phyloP scores from a whole-genome alignment of 768 basidiomycete species.

The Kwoniella europaea region DNA sequence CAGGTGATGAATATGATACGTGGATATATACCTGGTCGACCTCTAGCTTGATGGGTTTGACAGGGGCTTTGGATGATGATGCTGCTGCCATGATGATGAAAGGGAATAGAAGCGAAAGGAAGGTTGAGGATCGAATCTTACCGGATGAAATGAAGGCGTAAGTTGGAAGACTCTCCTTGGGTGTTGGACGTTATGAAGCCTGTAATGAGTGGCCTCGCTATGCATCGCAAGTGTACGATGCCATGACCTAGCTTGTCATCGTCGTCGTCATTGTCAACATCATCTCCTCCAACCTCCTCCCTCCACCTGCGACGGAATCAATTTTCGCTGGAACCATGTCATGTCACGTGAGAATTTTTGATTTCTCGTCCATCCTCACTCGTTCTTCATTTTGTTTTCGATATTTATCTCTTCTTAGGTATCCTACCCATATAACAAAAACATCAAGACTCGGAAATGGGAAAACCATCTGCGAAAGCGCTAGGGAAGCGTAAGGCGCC shows the following conservation, averaged over 20 bases:
- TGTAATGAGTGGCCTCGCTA: neutral
- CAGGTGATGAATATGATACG: conserved; percentile 27
- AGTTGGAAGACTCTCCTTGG: neutral
- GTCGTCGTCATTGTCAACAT: no score
- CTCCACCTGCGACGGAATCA: conserved; percentile 14
- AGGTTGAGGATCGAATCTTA: neutral
- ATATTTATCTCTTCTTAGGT: neutral
- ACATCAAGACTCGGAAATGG: conserved; percentile 24
- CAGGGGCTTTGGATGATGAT: conserved; percentile 17
- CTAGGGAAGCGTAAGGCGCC: conserved; percentile 46
- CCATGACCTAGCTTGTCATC: neutral
- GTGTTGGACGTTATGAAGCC: neutral
- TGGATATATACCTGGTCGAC: conserved; percentile 44
- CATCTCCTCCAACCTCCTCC: no score
- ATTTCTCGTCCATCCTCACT: no score
- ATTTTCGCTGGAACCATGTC: no score
- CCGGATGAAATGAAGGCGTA: no score
- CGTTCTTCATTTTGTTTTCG: neutral
- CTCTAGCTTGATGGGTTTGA: conserved; percentile 39
- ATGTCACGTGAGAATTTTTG: conserved; percentile 35
- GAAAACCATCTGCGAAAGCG: conserved; percentile 35
- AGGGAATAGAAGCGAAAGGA: conserved; percentile 3
- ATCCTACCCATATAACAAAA: neutral
- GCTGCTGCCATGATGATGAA: conserved; percentile 2
- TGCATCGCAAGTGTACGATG: neutral